phyloP scores from a whole-genome alignment of 1,139 yeast genomes.

The Diutina rugosa region DNA sequence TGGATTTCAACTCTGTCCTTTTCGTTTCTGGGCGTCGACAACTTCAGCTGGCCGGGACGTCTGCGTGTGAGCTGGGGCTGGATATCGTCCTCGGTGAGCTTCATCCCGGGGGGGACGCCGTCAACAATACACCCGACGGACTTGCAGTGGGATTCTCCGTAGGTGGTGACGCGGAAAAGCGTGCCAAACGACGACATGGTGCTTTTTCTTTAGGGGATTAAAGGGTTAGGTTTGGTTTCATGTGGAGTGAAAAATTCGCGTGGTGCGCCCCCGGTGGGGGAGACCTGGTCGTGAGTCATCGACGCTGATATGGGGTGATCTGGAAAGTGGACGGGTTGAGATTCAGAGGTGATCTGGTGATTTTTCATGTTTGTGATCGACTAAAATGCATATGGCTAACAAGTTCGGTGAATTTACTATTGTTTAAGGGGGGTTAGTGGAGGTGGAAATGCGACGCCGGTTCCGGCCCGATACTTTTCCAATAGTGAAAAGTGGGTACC shows the following conservation, averaged over 20 bases:
- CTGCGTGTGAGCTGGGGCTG: conserved; percentile 94
- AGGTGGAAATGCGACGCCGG: not conserved
- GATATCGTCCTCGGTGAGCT: conserved; percentile 71
- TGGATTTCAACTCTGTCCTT: conserved; percentile 88
- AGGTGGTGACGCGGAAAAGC: conserved; percentile 65
- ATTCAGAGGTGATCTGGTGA: no score
- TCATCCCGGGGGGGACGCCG: conserved; percentile 94
- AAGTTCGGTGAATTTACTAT: no score
- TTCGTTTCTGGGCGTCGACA: conserved; percentile 92
- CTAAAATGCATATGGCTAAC: not conserved
- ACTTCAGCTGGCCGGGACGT: conserved; percentile 92
- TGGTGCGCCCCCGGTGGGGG: not conserved
- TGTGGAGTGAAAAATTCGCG: not conserved
- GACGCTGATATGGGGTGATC: not conserved
- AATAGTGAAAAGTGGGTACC: no score
- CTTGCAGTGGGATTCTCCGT: conserved; percentile 96
- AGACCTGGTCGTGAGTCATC: not conserved
- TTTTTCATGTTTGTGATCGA: not conserved
- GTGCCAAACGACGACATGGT: conserved; percentile 33
- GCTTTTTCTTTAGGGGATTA: not conserved
- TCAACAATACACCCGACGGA: conserved; percentile 99
- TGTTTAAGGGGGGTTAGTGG: no score
- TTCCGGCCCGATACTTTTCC: not conserved
- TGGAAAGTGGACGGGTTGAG: no score
- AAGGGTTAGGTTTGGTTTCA: not conserved